Conservation (phyloP, 208 protist species). For the Acanthamoeba lenticulata region DNA sequence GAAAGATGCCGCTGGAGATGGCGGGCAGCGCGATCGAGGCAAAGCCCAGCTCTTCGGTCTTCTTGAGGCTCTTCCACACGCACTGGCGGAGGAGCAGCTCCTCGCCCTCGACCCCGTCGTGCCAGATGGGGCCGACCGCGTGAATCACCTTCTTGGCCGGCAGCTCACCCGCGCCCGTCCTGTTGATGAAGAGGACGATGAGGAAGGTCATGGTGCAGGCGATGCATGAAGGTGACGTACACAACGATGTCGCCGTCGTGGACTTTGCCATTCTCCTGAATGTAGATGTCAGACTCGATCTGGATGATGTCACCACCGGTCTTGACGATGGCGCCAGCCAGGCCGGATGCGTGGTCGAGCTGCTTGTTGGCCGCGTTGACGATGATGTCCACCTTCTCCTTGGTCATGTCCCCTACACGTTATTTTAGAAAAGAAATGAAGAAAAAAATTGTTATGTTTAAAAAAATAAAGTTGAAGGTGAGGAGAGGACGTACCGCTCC, state of each 20-base stretch:
- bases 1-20: conserved; percentile 68
- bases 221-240: neutral
- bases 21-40: conserved; percentile 40
- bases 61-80: conserved; percentile 60
- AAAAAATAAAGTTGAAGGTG: neutral
- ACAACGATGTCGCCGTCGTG: conserved; percentile 47
- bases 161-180: conserved; percentile 31
- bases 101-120: conserved; percentile 14
- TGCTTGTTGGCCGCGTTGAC: conserved; percentile 59
- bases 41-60: conserved; percentile 53
- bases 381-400: conserved; percentile 28
- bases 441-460: neutral
- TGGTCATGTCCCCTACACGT: conserved; percentile 33
- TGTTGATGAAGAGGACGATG: neutral
- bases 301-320: conserved; percentile 55
- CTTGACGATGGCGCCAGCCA: conserved; percentile 50
- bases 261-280: conserved; percentile 33
- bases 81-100: conserved; percentile 38
- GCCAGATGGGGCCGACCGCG: conserved; percentile 60
- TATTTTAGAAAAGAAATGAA: neutral
- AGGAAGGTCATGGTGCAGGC: no score
- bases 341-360: conserved; percentile 50
- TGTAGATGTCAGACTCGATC: conserved; percentile 52
- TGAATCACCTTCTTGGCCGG: conserved; percentile 51
- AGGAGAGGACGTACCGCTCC: neutral